Conservation (phyloP, 1,139 yeast species). For the Blastobotrys serpentis region DNA sequence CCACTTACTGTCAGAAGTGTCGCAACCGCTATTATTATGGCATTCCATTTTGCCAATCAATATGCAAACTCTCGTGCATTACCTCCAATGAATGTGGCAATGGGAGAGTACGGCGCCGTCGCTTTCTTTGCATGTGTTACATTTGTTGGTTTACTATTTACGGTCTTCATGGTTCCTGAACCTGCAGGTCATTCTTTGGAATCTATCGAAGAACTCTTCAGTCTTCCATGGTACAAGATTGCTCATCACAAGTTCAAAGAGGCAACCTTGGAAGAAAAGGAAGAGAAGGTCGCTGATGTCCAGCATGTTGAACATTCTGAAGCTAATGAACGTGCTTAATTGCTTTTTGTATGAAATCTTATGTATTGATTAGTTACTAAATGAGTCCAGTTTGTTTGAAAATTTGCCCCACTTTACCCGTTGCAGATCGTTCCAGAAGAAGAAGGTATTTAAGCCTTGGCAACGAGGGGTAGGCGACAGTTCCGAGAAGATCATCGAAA, state of each 20-base stretch:
- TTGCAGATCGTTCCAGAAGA: too few relatives aligned
- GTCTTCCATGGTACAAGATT: constrained; percentile 53
- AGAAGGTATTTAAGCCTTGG: too few relatives aligned
- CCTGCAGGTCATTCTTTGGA: constrained; percentile 54
- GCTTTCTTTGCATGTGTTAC: constrained; percentile 52
- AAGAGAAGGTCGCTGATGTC: constrained; percentile 1
- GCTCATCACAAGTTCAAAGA: constrained; percentile 7
- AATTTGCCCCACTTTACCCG: too few relatives aligned
- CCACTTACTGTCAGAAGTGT: constrained; percentile 55
- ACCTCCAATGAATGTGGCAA: constrained; percentile 50
- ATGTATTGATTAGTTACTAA: too few relatives aligned
- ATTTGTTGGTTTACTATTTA: constrained; percentile 46
- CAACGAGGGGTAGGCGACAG: too few relatives aligned
- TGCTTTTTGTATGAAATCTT: not conserved
- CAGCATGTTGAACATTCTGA: constrained; percentile 10
- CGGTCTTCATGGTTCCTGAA: constrained; percentile 56
- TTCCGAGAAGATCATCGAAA: too few relatives aligned
- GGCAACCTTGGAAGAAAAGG: constrained; percentile 9
- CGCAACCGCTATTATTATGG: constrained; percentile 57
- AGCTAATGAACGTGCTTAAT: not conserved
- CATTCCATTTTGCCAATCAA: constrained; percentile 58
- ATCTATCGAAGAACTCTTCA: constrained; percentile 56
- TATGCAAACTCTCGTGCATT: constrained; percentile 59
- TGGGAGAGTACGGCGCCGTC: constrained; percentile 54
- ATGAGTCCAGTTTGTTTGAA: too few relatives aligned